phyloP scores from a whole-genome alignment of 2,329 filamentous ascomycete genomes.

The Colletotrichum liriopes region DNA sequence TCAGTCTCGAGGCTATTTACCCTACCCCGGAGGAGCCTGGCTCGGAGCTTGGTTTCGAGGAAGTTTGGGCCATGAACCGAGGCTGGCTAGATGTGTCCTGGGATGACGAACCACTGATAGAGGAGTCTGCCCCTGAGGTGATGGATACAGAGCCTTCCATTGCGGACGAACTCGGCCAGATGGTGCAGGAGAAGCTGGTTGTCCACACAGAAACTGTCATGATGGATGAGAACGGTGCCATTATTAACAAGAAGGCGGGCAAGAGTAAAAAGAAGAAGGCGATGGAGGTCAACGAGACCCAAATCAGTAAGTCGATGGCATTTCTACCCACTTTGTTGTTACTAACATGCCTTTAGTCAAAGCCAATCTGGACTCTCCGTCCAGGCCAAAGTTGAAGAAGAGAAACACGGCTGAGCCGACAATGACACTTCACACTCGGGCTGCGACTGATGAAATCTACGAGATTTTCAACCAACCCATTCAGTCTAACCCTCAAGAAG shows the following conservation, averaged over 20 bases:
- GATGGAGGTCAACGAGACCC: constrained; percentile 90
- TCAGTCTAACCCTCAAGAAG: constrained; percentile 51
- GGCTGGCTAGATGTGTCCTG: constrained; percentile 77
- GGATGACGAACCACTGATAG: constrained; percentile 52
- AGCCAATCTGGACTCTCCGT: constrained; percentile 92
- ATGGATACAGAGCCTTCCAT: constrained; percentile 35
- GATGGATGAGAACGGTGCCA: constrained; percentile 73
- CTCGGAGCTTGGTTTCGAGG: constrained; percentile 91
- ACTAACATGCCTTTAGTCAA: constrained; percentile 76
- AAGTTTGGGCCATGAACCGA: constrained; percentile 84
- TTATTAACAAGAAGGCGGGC: constrained; percentile 63
- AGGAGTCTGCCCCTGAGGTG: constrained; percentile 30
- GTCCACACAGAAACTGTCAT: constrained; percentile 62
- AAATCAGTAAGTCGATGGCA: constrained; percentile 80
- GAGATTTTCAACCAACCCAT: constrained; percentile 95
- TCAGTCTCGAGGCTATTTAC: constrained; percentile 89
- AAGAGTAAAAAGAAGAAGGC: constrained; percentile 81
- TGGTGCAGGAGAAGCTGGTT: constrained; percentile 56
- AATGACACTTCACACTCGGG: constrained; percentile 96
- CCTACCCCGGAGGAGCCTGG: constrained; percentile 80
- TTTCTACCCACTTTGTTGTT: not conserved
- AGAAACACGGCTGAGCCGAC: constrained; percentile 87
- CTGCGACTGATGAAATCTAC: constrained; percentile 97
- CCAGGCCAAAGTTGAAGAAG: constrained; percentile 85
- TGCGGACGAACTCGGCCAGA: constrained; percentile 44